phyloP scores from a whole-genome alignment of 169 alveolate species.

The Cryptosporidium felis region DNA sequence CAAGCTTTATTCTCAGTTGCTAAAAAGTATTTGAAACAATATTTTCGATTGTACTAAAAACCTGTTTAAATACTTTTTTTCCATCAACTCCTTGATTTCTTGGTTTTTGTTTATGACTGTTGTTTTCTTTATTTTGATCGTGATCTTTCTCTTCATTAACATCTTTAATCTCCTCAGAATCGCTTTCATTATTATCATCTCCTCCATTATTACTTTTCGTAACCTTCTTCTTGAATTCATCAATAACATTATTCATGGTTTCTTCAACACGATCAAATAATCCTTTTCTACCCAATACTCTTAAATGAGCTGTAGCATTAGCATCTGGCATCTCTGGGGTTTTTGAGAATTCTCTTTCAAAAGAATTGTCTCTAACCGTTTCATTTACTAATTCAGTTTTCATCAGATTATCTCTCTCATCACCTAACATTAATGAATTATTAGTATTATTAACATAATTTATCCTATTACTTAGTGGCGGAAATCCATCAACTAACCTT shows the following conservation, averaged over 20 bases:
- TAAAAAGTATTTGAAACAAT: constrained; percentile 26
- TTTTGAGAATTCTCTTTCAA: too few relatives aligned
- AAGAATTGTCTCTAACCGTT: too few relatives aligned
- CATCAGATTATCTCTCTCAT: too few relatives aligned
- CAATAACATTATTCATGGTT: constrained; percentile 20
- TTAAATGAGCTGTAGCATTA: too few relatives aligned
- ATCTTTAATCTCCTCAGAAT: background rate
- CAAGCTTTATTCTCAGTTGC: too few relatives aligned
- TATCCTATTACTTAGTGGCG: background rate
- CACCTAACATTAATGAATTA: too few relatives aligned
- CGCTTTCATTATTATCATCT: background rate
- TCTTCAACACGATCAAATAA: constrained; percentile 21
- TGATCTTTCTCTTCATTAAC: background rate
- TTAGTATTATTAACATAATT: background rate
- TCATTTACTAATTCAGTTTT: too few relatives aligned
- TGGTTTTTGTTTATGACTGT: background rate
- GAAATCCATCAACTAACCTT: background rate
- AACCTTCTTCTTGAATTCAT: constrained; percentile 1
- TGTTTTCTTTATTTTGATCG: background rate
- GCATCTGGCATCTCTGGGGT: too few relatives aligned
- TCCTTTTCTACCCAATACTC: constrained; percentile 35
- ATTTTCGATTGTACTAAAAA: constrained; percentile 24
- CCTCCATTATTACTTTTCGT: too few relatives aligned
- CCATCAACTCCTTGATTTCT: background rate
- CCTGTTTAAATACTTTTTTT: constrained; percentile 29